Conservation (phyloP, 1,139 yeast species). For the Nakaseomyces bracarensis region DNA sequence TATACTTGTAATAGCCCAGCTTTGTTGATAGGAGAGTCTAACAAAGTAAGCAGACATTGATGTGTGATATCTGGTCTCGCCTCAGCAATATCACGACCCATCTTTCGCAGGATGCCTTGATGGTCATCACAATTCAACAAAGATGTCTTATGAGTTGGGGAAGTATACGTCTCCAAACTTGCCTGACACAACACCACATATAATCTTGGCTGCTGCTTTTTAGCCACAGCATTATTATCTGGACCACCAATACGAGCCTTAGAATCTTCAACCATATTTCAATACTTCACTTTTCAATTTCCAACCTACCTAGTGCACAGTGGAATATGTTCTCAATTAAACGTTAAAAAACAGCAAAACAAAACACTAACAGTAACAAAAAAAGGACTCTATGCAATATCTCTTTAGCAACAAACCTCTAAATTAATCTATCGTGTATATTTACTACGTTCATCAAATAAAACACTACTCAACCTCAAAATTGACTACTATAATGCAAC, state of each 20-base stretch:
- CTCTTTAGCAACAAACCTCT: too few species aligned
- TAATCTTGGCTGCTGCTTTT: slow-evolving; percentile 75
- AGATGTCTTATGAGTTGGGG: slow-evolving; percentile 73
- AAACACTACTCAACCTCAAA: too few species aligned
- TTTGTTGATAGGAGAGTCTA: slow-evolving; percentile 94
- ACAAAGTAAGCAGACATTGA: slow-evolving; percentile 81
- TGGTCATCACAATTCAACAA: slow-evolving; percentile 95
- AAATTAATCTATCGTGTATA: too few species aligned
- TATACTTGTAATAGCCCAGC: slow-evolving; percentile 95
- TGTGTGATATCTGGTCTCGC: slow-evolving; percentile 98
- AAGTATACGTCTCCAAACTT: slow-evolving; percentile 87
- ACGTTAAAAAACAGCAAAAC: too few species aligned
- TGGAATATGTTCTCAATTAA: too few species aligned
- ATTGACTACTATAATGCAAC: too few species aligned
- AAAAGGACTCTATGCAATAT: too few species aligned
- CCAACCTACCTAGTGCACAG: too few species aligned
- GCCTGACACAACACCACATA: slow-evolving; percentile 93
- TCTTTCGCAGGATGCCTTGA: slow-evolving; percentile 86
- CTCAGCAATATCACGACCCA: slow-evolving; percentile 96
- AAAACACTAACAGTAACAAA: too few species aligned
- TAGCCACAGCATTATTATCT: slow-evolving; percentile 74
- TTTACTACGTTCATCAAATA: too few species aligned
- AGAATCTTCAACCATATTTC: slow-evolving; percentile 38
- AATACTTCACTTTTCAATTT: too few species aligned
- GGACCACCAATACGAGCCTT: slow-evolving; percentile 67